Base-by-base conservation (phyloP, 768 basidiomycete species). In the Tulasnella sp. region DNA sequence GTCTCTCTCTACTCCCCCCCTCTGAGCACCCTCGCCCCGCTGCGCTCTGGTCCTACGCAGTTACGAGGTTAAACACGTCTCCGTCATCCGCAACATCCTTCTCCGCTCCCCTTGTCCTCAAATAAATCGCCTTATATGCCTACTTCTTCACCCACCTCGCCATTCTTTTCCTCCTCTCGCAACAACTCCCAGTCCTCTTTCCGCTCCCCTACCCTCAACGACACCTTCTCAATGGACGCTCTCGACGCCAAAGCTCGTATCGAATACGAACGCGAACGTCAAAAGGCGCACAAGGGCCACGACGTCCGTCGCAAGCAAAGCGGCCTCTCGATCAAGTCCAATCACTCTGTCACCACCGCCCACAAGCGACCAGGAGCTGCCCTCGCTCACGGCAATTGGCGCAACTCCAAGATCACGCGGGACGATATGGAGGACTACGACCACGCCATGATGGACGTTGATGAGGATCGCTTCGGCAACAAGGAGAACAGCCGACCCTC, bases 261-360 rank as follows among this genome's bases (percentile, higher is more conserved):
- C 37, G 79, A 80, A 44, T 80, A 75, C 79, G 79, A 80, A 50
- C 72, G 79, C 24, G 58, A 60, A 34, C 79, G 79, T n/a, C 64
- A 80, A n/a, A 28, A 28, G 20, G 72, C 79, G 28, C 79, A 42
- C 79, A 80, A 46, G 72, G 72, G 79, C 46, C 74, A 73, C 79
- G 79, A 80, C 72, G 37, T 46, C 79, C 72, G 54, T 18, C 44
- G 46, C 72, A 80, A 80, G 79, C 28, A 64, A 6, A 76, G 54
- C 20, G 76, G 76, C 22, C 76, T 50, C 46, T 50, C 54, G 24
- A 58, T 76, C 76, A 60, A 31, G 46, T 41, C 58, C 69, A 46
- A 73, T 46, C 42, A 44, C 79, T 75, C 64, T 41, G 79, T 34
- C 72, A 58, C n/a, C 79, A 75, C 28, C 31, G 72, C 79, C 41